Percentiles rank a stretch among this genome's conserved stretches.
Evolutionary conservation across 768 basidiomycete genomes (phyloP).

Genomic region (Lactarius quietus): DNA sequence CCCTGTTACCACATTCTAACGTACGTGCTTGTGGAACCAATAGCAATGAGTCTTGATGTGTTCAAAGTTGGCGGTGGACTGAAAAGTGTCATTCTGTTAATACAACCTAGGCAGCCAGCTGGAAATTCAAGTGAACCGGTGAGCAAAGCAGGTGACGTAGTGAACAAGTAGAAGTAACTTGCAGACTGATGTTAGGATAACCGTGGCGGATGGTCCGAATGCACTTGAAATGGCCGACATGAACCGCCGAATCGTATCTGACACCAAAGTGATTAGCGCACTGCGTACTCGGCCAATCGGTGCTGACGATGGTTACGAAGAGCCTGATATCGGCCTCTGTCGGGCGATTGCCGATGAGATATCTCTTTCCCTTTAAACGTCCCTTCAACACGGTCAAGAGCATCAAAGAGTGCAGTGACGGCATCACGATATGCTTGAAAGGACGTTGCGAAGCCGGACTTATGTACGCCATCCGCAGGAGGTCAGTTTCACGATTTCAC

Average conservation of each 20-base stretch:
- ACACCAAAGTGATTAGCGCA: not conserved
- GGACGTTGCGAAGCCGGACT: slow-evolving; percentile 78
- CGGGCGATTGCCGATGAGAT: slow-evolving; percentile 74
- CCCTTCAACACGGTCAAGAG: slow-evolving; percentile 79
- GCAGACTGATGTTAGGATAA: slow-evolving; percentile 78
- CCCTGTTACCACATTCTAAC: not conserved
- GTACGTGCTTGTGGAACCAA: slow-evolving; percentile 48
- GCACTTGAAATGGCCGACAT: slow-evolving; percentile 92
- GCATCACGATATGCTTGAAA: slow-evolving; percentile 79
- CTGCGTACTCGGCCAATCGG: not conserved
- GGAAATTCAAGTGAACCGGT: not conserved
- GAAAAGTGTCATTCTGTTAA: slow-evolving; percentile 88
- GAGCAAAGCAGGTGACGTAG: not conserved
- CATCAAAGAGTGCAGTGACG: slow-evolving; percentile 68
- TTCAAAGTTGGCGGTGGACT: slow-evolving; percentile 80
- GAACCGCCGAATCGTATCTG: slow-evolving; percentile 87
- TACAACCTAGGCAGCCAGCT: slow-evolving; percentile 87
- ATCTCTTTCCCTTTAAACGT: slow-evolving; percentile 74
- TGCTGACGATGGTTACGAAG: slow-evolving; percentile 84
- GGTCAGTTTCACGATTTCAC: not conserved
- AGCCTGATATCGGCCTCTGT: slow-evolving; percentile 86
- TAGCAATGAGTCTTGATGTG: slow-evolving; percentile 82
- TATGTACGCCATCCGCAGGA: slow-evolving; percentile 76
- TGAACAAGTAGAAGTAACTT: slow-evolving; percentile 27
- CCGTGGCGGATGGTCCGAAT: slow-evolving; percentile 78